Evolutionary conservation across 352 stramenopile genomes (phyloP).

Genomic region (Stephanocyclus meneghinianus): DNA sequence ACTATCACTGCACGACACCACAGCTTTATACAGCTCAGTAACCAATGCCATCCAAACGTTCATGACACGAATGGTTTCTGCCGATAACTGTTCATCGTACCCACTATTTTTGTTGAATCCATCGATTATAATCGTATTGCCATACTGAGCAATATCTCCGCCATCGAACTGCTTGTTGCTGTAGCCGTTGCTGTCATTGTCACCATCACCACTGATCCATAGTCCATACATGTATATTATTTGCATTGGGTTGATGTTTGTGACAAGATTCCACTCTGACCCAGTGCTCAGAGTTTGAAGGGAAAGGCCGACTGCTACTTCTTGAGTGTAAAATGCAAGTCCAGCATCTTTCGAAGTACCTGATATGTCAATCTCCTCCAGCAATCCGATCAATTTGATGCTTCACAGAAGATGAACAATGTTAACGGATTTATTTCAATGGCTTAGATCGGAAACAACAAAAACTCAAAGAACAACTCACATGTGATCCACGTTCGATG

Average conservation of each 20-base stretch:
- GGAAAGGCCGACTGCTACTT: conserved; percentile 34
- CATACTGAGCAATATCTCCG: conserved; percentile 59
- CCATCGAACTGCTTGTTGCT: conserved; percentile 73
- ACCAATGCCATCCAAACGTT: conserved; percentile 78
- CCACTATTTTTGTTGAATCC: conserved; percentile 63
- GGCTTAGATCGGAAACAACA: neutral
- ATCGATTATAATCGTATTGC: conserved; percentile 75
- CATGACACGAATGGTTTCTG: conserved; percentile 65
- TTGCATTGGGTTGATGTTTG: conserved; percentile 48
- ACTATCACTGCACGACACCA: conserved; percentile 52
- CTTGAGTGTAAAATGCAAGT: conserved; percentile 19
- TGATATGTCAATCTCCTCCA: conserved; percentile 32
- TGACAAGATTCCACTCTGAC: conserved; percentile 19
- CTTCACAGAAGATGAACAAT: conserved; percentile 11
- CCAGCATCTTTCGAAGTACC: conserved; percentile 10
- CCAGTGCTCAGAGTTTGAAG: conserved; percentile 44
- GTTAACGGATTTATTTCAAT: neutral
- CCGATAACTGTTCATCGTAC: conserved; percentile 52
- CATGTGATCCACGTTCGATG: conserved; percentile 57
- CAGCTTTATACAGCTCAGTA: conserved; percentile 61
- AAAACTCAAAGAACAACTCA: conserved; percentile 24
- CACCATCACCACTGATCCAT: conserved; percentile 42
- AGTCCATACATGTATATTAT: conserved; percentile 61
- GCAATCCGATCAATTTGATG: conserved; percentile 31
- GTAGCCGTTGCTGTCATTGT: conserved; percentile 51